Percentiles rank a stretch among this genome's conserved stretches.
Conservation (phyloP, 2,329 filamentous ascomycete genomes). For the Emergomyces orientalis region DNA sequence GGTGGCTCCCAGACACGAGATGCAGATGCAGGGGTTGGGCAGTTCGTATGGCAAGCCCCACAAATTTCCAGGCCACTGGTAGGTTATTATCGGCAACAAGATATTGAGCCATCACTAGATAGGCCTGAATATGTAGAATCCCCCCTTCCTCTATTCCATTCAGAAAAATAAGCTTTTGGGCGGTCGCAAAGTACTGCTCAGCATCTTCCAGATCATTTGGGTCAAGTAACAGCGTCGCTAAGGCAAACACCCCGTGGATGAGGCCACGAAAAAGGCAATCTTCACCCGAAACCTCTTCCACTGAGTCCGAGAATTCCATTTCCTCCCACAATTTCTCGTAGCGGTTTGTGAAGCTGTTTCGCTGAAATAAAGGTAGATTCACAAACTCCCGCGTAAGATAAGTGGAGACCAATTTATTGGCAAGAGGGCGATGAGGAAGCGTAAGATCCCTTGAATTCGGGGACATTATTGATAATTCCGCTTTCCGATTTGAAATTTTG, state of each 20-base stretch:
- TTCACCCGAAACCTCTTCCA: constrained; percentile 1
- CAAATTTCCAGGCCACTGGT: constrained; percentile 18
- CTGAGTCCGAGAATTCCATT: neutral
- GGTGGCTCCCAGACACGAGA: constrained; percentile 15
- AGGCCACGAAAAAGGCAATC: constrained; percentile 15
- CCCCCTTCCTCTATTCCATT: constrained; percentile 12
- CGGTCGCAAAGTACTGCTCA: constrained; percentile 15
- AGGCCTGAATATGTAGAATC: constrained; percentile 17
- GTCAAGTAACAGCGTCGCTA: constrained; percentile 14
- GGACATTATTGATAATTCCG: neutral
- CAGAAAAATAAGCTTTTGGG: constrained; percentile 16
- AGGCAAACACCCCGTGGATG: constrained; percentile 18
- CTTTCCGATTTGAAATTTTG: constrained; percentile 6
- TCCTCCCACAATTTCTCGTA: constrained; percentile 11
- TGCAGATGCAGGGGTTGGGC: constrained; percentile 19
- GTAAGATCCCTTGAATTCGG: constrained; percentile 6
- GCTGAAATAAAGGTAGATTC: constrained; percentile 21
- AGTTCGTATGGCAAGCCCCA: constrained; percentile 19
- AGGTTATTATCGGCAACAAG: constrained; percentile 18
- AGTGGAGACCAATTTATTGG: constrained; percentile 15
- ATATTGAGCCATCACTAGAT: constrained; percentile 20
- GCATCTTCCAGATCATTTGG: constrained; percentile 11
- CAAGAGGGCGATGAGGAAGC: constrained; percentile 14
- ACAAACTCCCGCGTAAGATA: constrained; percentile 22
- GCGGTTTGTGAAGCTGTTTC: constrained; percentile 14